These are phyloP conservation scores for Sechiopsis laciniata DNA, from an alignment of 306 rosid genomes.

Conservation along the genomic window DNA sequence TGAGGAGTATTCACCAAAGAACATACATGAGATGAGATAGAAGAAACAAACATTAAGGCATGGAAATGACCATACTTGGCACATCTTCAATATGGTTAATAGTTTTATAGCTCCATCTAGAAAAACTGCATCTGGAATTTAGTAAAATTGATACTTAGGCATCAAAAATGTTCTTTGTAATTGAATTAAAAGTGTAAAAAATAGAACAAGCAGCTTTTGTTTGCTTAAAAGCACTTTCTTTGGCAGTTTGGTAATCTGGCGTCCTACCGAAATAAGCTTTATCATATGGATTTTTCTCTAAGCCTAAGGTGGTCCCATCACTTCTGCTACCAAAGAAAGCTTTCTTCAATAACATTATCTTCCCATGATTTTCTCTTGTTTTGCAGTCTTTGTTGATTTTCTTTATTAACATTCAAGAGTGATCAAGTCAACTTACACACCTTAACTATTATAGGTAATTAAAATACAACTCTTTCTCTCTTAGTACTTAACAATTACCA, in stretches of 20 bases:
- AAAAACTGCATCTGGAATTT: background rate
- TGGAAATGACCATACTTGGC: background rate
- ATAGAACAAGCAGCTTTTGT: too few relatives aligned
- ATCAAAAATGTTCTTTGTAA: too few relatives aligned
- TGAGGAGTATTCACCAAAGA: too few relatives aligned
- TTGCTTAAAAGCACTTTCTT: background rate
- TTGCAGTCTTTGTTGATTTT: background rate
- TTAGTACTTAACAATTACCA: too few relatives aligned
- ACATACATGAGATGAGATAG: too few relatives aligned
- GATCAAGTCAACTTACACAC: too few relatives aligned
- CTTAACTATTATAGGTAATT: too few relatives aligned
- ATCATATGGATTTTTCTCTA: background rate
- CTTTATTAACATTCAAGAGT: too few relatives aligned
- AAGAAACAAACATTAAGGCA: too few relatives aligned
- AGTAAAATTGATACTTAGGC: too few relatives aligned
- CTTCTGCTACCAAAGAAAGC: background rate
- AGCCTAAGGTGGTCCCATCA: background rate
- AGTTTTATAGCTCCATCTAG: background rate
- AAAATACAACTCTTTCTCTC: too few relatives aligned
- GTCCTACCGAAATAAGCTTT: background rate
- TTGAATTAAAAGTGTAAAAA: too few relatives aligned
- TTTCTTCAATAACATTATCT: background rate
- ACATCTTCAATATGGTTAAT: background rate
- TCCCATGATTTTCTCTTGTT: background rate
- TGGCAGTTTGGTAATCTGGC: background rate